Conservation (phyloP, 1,139 yeast species). For the Geotrichum macrosporum region DNA sequence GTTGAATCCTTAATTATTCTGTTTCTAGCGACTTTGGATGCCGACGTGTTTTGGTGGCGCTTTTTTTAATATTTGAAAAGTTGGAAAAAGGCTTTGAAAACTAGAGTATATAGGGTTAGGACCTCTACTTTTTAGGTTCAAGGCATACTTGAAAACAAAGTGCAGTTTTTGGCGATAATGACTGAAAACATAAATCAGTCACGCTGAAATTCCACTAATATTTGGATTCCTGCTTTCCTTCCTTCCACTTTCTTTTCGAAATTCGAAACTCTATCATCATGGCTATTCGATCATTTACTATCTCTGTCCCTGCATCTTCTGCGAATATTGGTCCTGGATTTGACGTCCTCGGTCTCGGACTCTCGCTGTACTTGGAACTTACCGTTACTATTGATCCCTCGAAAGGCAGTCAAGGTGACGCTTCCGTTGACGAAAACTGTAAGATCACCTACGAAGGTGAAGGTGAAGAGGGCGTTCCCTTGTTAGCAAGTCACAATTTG, state of each 20-base stretch:
- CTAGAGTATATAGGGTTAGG: not conserved
- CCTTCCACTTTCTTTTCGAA: not conserved
- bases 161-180: too few relatives aligned
- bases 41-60: too few relatives aligned
- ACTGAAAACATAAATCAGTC: too few relatives aligned
- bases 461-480: slow-evolving; percentile 76
- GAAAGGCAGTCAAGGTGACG: slow-evolving; percentile 49
- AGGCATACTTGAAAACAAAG: too few relatives aligned
- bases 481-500: slow-evolving; percentile 69
- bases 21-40: not conserved
- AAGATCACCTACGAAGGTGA: slow-evolving; percentile 65
- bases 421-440: slow-evolving; percentile 51
- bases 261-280: too few relatives aligned
- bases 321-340: slow-evolving; percentile 99
- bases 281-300: slow-evolving; percentile 31
- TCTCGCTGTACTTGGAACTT: slow-evolving; percentile 66
- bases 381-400: slow-evolving; percentile 59
- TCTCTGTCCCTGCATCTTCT: slow-evolving; percentile 91
- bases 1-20: not conserved
- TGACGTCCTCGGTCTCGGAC: slow-evolving; percentile 90
- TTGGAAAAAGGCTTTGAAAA: too few relatives aligned
- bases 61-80: too few relatives aligned
- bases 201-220: not conserved
- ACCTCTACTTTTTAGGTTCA: too few relatives aligned
- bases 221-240: not conserved